phyloP scores from a whole-genome alignment of 2,329 filamentous ascomycete species.

The Trichoderma sp. region DNA sequence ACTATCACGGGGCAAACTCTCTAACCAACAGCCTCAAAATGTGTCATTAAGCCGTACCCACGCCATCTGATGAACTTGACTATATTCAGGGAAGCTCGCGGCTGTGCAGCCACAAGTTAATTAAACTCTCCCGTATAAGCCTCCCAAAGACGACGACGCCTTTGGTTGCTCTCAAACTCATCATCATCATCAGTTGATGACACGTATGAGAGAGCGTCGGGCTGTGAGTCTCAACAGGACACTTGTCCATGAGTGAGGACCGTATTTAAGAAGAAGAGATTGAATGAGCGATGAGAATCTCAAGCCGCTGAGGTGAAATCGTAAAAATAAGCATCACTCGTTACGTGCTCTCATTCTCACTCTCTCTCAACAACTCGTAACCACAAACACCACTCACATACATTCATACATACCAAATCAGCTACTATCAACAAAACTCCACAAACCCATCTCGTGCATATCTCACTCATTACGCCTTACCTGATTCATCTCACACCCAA shows the following conservation, averaged over 20 bases:
- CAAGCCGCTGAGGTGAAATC: background rate
- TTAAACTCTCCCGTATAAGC: conserved; percentile 2
- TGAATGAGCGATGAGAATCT: background rate
- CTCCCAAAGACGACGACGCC: background rate
- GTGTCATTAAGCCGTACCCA: background rate
- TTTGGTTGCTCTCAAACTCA: background rate
- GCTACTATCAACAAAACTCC: background rate
- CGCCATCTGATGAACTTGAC: background rate
- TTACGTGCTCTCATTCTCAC: background rate
- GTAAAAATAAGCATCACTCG: background rate
- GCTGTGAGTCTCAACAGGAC: background rate
- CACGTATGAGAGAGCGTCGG: conserved; percentile 6
- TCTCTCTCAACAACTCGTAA: background rate
- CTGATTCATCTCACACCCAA: background rate
- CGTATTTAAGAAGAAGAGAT: background rate
- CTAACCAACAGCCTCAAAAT: background rate
- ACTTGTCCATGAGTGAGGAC: conserved; percentile 2
- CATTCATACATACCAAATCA: background rate
- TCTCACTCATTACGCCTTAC: background rate
- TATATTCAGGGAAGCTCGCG: background rate
- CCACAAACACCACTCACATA: background rate
- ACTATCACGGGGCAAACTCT: background rate
- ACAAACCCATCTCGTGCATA: background rate
- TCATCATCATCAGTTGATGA: background rate
- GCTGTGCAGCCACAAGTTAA: background rate